Evolutionary conservation across 2,329 filamentous ascomycete species (phyloP).

Genomic region (Leptographium wingfieldii): DNA sequence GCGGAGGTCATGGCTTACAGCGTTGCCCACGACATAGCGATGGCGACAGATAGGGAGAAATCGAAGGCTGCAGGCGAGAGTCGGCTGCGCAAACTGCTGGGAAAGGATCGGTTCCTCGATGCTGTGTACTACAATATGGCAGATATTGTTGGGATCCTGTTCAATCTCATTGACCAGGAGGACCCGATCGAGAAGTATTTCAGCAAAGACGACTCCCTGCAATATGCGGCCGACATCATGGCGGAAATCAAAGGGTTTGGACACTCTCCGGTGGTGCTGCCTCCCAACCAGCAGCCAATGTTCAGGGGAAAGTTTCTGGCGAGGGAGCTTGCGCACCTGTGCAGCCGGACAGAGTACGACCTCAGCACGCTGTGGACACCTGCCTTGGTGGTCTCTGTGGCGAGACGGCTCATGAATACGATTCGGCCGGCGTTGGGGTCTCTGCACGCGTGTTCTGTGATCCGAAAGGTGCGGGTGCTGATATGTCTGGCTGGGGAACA

Average conservation of each 20-base stretch:
- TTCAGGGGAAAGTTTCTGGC: conserved; percentile 70
- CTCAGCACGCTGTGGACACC: conserved; percentile 60
- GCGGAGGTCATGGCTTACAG: conserved; percentile 72
- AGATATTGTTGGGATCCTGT: conserved; percentile 62
- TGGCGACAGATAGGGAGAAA: conserved; percentile 22
- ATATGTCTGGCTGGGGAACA: conserved; percentile 63
- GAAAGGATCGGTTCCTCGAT: conserved; percentile 49
- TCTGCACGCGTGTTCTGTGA: conserved; percentile 71
- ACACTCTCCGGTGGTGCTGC: conserved; percentile 51
- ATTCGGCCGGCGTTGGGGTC: conserved; percentile 77
- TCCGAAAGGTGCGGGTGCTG: conserved; percentile 74
- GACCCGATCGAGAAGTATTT: conserved; percentile 59
- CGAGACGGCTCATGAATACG: conserved; percentile 65
- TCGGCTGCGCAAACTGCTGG: conserved; percentile 56
- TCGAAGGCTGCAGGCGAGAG: conserved; percentile 47
- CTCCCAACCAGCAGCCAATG: conserved; percentile 72
- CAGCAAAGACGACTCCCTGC: conserved; percentile 42
- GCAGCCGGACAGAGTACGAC: conserved; percentile 55
- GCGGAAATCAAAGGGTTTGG: conserved; percentile 56
- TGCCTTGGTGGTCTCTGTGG: conserved; percentile 58
- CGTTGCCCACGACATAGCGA: conserved; percentile 60
- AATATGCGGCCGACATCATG: conserved; percentile 51
- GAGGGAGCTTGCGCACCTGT: conserved; percentile 67
- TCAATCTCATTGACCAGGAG: conserved; percentile 68
- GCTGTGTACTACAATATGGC: conserved; percentile 59